Conservation (phyloP, 768 basidiomycete species). For the Mycena pura region DNA sequence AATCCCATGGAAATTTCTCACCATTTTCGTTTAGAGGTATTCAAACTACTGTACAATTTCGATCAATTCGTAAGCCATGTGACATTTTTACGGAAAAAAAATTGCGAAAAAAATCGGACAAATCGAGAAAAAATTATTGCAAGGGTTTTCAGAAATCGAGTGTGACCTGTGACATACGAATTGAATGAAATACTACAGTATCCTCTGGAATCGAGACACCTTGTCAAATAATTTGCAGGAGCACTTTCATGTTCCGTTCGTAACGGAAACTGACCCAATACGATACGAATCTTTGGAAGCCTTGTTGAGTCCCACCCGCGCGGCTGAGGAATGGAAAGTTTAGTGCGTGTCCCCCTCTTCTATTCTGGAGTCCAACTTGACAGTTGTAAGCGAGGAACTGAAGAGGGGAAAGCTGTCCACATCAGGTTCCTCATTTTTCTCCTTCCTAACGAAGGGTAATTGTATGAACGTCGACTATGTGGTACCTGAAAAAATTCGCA, state of each 20-base stretch:
- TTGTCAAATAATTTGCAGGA: neutral
- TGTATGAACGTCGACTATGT: neutral
- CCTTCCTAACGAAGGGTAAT: neutral
- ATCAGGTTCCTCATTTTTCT: neutral
- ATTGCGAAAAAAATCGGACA: too few relatives aligned
- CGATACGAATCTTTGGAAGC: constrained; percentile 16
- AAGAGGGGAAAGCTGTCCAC: neutral
- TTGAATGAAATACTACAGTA: neutral
- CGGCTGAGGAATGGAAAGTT: neutral
- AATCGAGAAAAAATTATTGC: too few relatives aligned
- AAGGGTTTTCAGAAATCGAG: too few relatives aligned
- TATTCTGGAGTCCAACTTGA: neutral
- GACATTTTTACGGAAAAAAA: too few relatives aligned
- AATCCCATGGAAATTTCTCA: neutral
- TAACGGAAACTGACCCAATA: neutral
- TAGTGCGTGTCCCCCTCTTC: neutral
- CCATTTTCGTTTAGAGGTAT: neutral
- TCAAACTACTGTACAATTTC: neutral
- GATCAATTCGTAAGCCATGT: neutral
- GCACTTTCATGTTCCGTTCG: neutral
- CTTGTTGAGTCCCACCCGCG: neutral
- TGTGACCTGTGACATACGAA: too few relatives aligned
- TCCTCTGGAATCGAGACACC: too few relatives aligned
- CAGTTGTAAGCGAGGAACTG: neutral
- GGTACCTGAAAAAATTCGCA: neutral